These are phyloP conservation scores for Pulveroboletus ravenelii DNA, from an alignment of 768 basidiomycete genomes.

Conservation along the genomic window DNA sequence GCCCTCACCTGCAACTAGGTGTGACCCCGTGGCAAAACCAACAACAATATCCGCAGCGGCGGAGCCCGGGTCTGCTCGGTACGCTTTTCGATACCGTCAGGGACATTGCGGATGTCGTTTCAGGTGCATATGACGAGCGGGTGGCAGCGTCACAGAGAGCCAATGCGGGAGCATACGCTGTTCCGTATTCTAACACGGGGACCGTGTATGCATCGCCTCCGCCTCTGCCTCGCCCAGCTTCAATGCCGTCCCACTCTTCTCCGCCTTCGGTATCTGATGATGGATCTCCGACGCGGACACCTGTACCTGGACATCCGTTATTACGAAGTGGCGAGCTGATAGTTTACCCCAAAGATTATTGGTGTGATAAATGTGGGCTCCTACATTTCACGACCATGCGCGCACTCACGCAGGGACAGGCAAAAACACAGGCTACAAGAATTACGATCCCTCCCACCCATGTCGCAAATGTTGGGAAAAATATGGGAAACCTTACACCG, in stretches of 20 bases:
- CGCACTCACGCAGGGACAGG: conserved; percentile 38
- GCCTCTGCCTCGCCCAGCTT: conserved; percentile 5
- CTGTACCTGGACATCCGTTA: conserved; percentile 64
- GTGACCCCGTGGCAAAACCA: conserved; percentile 20
- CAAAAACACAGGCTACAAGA: conserved; percentile 70
- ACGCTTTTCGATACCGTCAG: conserved; percentile 24
- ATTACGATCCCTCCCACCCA: conserved; percentile 58
- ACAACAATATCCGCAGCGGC: conserved; percentile 16
- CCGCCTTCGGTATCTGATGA: conserved; percentile 37
- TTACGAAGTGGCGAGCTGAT: conserved; percentile 56
- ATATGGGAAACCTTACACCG: conserved; percentile 56
- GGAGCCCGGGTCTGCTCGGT: conserved; percentile 21
- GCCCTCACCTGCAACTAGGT: conserved; percentile 7
- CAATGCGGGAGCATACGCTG: conserved; percentile 20
- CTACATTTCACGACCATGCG: no score
- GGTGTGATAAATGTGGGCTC: conserved; percentile 64
- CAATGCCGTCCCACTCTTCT: conserved; percentile 14
- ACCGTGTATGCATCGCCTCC: conserved; percentile 14
- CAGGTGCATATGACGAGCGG: conserved; percentile 21
- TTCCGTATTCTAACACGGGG: conserved; percentile 7
- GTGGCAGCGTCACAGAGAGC: conserved; percentile 7
- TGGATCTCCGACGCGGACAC: conserved; percentile 57
- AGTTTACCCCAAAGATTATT: conserved; percentile 61
- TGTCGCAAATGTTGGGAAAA: conserved; percentile 75
- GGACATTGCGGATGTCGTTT: conserved; percentile 28